A percentile compares a stretch with the other conserved stretches of the same genome.
These are phyloP conservation scores for Naematelia encephala DNA, from an alignment of 768 basidiomycete species.

Conservation along the genomic window DNA sequence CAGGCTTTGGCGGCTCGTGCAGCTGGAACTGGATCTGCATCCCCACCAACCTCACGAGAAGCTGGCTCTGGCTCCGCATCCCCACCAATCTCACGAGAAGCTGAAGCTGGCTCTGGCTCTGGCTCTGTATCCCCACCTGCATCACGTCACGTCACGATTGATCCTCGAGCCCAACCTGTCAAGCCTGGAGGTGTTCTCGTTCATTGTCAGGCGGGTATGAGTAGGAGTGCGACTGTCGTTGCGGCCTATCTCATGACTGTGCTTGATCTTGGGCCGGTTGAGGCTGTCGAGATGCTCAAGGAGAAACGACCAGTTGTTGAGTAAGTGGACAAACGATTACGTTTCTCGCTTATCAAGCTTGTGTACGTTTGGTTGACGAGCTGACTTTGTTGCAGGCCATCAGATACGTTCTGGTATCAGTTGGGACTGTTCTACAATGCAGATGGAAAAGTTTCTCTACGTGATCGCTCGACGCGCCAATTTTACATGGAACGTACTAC, in stretches of 20 bases:
- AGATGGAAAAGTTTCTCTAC: conserved; percentile 63
- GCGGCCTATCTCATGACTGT: conserved; percentile 86
- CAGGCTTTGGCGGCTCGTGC: conserved; percentile 59
- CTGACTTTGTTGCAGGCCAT: conserved; percentile 79
- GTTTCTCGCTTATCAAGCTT: neutral
- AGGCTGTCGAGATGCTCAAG: conserved; percentile 68
- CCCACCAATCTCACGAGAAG: conserved; percentile 55
- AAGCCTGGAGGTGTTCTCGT: conserved; percentile 66
- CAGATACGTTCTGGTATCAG: conserved; percentile 74
- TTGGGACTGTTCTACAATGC: conserved; percentile 74
- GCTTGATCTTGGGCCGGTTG: conserved; percentile 58
- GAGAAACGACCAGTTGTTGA: conserved; percentile 65
- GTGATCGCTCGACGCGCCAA: conserved; percentile 68
- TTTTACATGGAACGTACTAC: conserved; percentile 77
- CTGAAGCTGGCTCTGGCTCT: too few relatives aligned
- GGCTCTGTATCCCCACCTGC: neutral
- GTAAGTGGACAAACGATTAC: conserved; percentile 54
- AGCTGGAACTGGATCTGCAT: conserved; percentile 4
- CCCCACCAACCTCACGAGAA: conserved; percentile 55
- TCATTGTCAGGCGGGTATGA: conserved; percentile 86
- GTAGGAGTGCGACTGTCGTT: conserved; percentile 81
- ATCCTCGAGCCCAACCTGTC: conserved; percentile 2
- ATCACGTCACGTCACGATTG: neutral
- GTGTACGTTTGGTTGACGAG: conserved; percentile 10
- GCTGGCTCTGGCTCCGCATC: neutral